Conservation (phyloP, 306 rosid genomes). For the Pterocarpus santalinus region DNA sequence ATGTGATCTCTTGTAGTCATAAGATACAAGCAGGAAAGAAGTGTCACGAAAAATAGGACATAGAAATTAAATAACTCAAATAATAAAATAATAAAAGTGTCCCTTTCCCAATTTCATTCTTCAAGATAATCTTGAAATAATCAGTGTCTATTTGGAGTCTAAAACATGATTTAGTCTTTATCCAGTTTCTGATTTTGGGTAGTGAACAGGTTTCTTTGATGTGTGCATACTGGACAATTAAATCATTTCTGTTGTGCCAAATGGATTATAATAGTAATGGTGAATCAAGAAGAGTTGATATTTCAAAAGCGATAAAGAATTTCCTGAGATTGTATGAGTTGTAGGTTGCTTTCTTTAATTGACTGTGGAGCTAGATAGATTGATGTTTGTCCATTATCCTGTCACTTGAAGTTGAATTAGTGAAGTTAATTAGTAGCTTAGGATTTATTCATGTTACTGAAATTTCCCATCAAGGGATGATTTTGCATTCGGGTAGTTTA, state of each 20-base stretch:
- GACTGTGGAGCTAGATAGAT: neutral
- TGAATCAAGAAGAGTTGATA: neutral
- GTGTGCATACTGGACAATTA: neutral
- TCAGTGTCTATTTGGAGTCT: neutral
- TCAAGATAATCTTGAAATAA: neutral
- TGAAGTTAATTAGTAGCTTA: neutral
- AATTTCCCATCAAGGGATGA: neutral
- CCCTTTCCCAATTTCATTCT: conserved; percentile 2
- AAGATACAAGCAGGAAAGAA: conserved; percentile 20
- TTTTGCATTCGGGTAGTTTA: neutral
- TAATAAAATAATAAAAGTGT: no score
- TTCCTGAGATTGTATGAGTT: neutral
- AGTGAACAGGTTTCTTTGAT: neutral
- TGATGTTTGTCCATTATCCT: neutral
- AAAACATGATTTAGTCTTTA: neutral
- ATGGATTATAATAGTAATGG: neutral
- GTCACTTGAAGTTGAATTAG: neutral
- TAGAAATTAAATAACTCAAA: neutral
- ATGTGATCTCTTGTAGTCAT: conserved; percentile 17
- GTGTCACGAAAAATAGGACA: conserved; percentile 34
- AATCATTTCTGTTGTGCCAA: neutral
- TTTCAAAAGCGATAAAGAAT: neutral
- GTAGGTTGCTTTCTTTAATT: neutral
- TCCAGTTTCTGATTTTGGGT: neutral
- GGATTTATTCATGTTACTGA: neutral